Evolutionary conservation across 2,329 filamentous ascomycete species (phyloP), one percentile per base, ranked within the genome.

Genomic region (Epichloe festucae): DNA sequence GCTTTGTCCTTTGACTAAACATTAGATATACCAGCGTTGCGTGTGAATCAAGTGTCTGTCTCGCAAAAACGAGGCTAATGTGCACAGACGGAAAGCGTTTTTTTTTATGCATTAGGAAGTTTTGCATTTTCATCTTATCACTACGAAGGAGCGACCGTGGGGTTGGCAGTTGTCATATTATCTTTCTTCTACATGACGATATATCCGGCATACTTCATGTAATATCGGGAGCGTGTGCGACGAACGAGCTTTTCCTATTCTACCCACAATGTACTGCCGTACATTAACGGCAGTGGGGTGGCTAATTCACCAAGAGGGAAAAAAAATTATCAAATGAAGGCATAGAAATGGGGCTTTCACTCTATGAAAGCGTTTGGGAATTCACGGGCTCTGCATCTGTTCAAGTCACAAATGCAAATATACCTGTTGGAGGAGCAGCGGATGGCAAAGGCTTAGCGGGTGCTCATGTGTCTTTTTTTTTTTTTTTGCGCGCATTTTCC

Each of bases 241-340:
- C 47, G 53, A 46, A 34, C 21, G 43, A 46, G 49, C 6, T 43
- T 51, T 42, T 46, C 35, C 48, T 47, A 47, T 52, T 52, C 34
- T 44, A 47, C 38, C 35, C 50, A 63, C 64, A 65, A 62, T 62
- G 61, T 60, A 58, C 58, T 57, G 36, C 55, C 52, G 48, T 53
- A 44, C 60, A 59, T 58, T 62, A 53, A 55, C 55, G 61, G 60
- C 57, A 47, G 61, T 59, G 75, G 68, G 68, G 14, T 72, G 64
- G 75, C 60, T 67, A 76, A 73, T 73, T 69, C 64, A 67, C 67
- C 65, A 68, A 65, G 58, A 62, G 54, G 46, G 19, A 63, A 63
- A 65, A 70, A 27, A 27, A 27, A 67, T 34, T 15, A 69, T 70
- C 44, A 72, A 72, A 74, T 70, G 62, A 68, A 56, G 59, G 73